Percentiles rank a stretch among this genome's conserved stretches.
Evolutionary conservation across 805 yeast species (phyloP).

Genomic region (baker's yeast (Saccharomyces cerevisiae)): DNA sequence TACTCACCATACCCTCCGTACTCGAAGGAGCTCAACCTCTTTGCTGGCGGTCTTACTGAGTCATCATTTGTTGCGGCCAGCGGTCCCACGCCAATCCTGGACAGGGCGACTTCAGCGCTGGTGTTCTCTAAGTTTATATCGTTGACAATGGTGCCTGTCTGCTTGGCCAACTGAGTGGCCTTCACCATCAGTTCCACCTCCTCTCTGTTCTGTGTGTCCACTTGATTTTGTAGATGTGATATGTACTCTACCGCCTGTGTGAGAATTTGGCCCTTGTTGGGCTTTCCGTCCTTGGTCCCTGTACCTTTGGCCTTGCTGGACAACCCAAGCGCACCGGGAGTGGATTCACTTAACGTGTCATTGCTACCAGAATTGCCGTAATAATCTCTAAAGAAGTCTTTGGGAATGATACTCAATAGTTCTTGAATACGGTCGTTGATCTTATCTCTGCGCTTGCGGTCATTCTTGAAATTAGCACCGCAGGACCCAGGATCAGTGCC

Average conservation of each 20-base stretch:
- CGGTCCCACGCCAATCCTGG: slow-evolving; percentile 79
- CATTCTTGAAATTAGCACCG: slow-evolving; percentile 15
- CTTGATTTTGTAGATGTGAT: slow-evolving; percentile 54
- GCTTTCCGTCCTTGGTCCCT: slow-evolving; percentile 78
- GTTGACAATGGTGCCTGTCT: slow-evolving; percentile 35
- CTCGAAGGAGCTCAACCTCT: slow-evolving; percentile 29
- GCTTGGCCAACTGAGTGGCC: slow-evolving; percentile 45
- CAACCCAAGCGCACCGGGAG: slow-evolving; percentile 1
- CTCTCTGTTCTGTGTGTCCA: slow-evolving; percentile 68
- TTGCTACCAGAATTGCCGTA: slow-evolving; percentile 7
- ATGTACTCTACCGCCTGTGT: slow-evolving; percentile 70
- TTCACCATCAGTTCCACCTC: slow-evolving; percentile 67
- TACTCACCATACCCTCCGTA: slow-evolving; percentile 35
- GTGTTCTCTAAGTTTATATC: slow-evolving; percentile 48
- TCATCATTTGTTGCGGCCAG: slow-evolving; percentile 21
- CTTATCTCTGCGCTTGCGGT: slow-evolving; percentile 45
- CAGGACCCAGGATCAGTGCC: background rate
- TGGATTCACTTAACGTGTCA: slow-evolving; percentile 6
- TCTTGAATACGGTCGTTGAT: slow-evolving; percentile 53
- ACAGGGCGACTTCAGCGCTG: slow-evolving; percentile 69
- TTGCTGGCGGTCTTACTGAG: background rate
- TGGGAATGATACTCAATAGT: slow-evolving; percentile 37
- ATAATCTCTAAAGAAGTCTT: slow-evolving; percentile 38
- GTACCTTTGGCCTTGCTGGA: slow-evolving; percentile 33
- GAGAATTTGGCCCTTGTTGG: slow-evolving; percentile 75